Evolutionary conservation across 148 eudicot genomes (phyloP).

Genomic region (Camellia lanceoleosa): DNA sequence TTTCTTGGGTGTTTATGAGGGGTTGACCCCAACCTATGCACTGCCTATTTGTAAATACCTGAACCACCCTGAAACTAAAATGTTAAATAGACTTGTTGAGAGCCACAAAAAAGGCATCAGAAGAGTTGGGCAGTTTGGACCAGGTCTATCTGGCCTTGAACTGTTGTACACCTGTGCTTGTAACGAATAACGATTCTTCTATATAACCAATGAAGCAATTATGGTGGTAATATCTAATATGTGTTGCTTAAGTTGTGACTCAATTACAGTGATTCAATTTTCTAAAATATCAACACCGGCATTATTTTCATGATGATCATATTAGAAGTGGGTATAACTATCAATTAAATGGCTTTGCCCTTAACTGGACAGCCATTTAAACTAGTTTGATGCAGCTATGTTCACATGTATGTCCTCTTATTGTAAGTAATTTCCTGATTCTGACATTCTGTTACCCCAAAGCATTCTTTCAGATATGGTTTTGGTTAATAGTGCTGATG

Average conservation of each 20-base stretch:
- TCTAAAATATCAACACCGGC: neutral
- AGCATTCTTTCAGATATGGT: neutral
- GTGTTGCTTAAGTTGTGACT: neutral
- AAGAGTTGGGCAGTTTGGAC: too few relatives aligned
- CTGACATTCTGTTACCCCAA: neutral
- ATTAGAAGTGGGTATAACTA: neutral
- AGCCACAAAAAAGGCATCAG: too few relatives aligned
- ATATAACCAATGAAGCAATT: neutral
- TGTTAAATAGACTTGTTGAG: neutral
- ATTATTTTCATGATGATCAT: neutral
- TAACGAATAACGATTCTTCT: neutral
- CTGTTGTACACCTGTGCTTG: neutral
- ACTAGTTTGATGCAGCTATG: neutral
- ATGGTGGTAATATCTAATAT: neutral
- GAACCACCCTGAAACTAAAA: neutral
- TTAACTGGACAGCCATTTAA: neutral
- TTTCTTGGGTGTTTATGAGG: neutral
- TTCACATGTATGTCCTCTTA: neutral
- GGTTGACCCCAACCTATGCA: neutral
- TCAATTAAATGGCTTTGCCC: neutral
- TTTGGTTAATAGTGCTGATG: constrained; percentile 11
- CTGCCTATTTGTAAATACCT: neutral
- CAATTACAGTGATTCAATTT: neutral
- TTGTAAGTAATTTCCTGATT: neutral
- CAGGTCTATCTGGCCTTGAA: neutral